Percentiles rank a stretch among this genome's conserved stretches.
These are phyloP conservation scores for Cyamopsis tetragonoloba DNA, from an alignment of 306 rosid genomes.

Conservation along the genomic window DNA sequence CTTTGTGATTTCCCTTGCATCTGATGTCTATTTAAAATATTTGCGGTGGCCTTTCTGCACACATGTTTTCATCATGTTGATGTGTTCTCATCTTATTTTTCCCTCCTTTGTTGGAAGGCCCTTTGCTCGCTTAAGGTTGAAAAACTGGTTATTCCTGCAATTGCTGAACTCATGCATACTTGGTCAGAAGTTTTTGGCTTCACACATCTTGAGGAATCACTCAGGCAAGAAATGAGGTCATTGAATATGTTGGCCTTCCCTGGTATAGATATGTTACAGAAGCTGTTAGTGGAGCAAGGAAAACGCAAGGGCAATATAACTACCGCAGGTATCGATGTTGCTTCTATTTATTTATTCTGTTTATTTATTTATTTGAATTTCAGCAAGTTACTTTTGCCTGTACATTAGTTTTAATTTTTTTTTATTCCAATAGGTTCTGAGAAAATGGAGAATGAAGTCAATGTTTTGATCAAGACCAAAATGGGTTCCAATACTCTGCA, in stretches of 20 bases:
- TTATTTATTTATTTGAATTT: neutral
- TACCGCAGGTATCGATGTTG: slow-evolving; percentile 31
- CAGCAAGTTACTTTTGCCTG: neutral
- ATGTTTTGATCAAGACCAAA: slow-evolving; percentile 27
- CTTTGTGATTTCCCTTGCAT: slow-evolving; percentile 19
- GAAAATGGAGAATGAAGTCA: slow-evolving; percentile 30
- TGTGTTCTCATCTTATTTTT: neutral
- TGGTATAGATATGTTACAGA: slow-evolving; percentile 93
- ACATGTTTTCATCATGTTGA: slow-evolving; percentile 23
- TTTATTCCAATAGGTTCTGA: slow-evolving; percentile 39
- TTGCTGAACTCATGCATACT: slow-evolving; percentile 76
- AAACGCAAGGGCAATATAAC: slow-evolving; percentile 41
- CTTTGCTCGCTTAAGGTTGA: slow-evolving; percentile 77
- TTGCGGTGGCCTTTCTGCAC: slow-evolving; percentile 9
- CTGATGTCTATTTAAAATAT: slow-evolving; percentile 12
- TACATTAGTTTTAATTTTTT: slow-evolving; percentile 23
- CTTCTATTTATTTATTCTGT: slow-evolving; percentile 1
- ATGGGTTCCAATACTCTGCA: slow-evolving; percentile 39
- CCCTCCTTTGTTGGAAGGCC: slow-evolving; percentile 45
- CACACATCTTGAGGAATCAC: slow-evolving; percentile 60
- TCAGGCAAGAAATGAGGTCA: slow-evolving; percentile 67
- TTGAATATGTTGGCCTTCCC: slow-evolving; percentile 86
- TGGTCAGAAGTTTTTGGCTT: slow-evolving; percentile 90
- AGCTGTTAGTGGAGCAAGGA: slow-evolving; percentile 50
- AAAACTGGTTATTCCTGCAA: slow-evolving; percentile 90